Evolutionary conservation across 1,284 basidiomycete genomes (phyloP), one percentile per base, ranked within the genome.

Genomic region (Ganoderma lucidum): DNA sequence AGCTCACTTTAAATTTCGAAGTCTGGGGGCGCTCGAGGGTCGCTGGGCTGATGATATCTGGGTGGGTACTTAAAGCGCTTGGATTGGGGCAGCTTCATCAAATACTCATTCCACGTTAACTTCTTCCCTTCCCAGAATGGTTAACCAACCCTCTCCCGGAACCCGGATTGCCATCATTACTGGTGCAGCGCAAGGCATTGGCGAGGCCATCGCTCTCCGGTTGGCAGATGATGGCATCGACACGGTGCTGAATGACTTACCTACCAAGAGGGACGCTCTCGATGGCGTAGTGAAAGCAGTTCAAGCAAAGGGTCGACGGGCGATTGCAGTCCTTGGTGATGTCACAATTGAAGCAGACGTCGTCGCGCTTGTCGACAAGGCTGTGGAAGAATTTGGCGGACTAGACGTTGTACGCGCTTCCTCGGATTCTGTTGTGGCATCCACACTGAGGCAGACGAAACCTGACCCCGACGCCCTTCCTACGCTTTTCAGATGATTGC

Each of bases 221-320:
- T 79, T 86, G 9, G 83, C 85, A 0, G 69, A 75, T 4, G 84
- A 86, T 63, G 85, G 84, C 0, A 77, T 83, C 37, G 77, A 83
- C 64, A 73, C 86, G 3, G 81, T 78, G 8, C 45, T 86, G 41
- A 77, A 79, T 59, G 84, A 86, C 69, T 42, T 85, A 6, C 73
- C 76, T 0, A 67, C 66, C 15, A 79, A 83, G 53, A 30, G 59
- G 1, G 72, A 72, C 0, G 59, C 70, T n/a, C 76, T 85, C 0
- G 75, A 80, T 0, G 64, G 48, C 0, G 73, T 83, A 2, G 79
- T 75, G 1, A 68, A 77, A 5, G 78, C 80, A 42, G 80, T 85
- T 37, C 60, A 75, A 12, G 67, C 66, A 10, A 76, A 71, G 32
- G 81, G 82, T 3, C 64, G 80, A 28, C 76, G 74, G 39, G 75